phyloP scores from a whole-genome alignment of 1,284 basidiomycete genomes.

The Erythrobasidium hasegawianum region DNA sequence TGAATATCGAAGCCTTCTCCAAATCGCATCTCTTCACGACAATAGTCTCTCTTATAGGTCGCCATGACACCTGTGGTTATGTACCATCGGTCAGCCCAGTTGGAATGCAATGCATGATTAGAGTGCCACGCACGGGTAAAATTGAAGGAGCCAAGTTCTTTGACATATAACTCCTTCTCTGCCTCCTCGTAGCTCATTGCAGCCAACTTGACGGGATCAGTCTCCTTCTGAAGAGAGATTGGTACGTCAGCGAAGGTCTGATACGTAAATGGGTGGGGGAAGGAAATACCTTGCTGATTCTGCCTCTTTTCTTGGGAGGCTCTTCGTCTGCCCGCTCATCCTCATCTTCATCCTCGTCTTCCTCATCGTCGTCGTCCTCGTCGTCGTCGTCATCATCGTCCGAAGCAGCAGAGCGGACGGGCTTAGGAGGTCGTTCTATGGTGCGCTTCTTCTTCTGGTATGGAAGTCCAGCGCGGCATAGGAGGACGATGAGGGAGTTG shows the following conservation, averaged over 20 bases:
- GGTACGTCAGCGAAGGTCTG: too few relatives aligned
- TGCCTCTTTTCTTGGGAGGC: background rate
- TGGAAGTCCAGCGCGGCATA: background rate
- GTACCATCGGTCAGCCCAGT: too few relatives aligned
- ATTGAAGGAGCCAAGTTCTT: background rate
- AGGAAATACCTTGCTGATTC: background rate
- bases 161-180: background rate
- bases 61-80: too few relatives aligned
- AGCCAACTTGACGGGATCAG: background rate
- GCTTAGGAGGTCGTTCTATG: background rate
- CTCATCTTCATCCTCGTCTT: background rate
- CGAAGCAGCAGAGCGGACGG: background rate
- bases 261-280: too few relatives aligned
- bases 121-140: too few relatives aligned
- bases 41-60: too few relatives aligned
- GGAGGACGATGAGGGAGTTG: background rate
- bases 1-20: too few relatives aligned
- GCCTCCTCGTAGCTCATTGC: background rate
- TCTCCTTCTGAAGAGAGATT: conserved; percentile 1
- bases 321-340: too few relatives aligned
- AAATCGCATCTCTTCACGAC: too few relatives aligned
- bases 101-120: too few relatives aligned
- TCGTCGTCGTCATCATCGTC: background rate
- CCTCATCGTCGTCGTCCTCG: background rate
- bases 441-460: conserved; percentile 2